Base-by-base conservation (phyloP, 2,329 filamentous ascomycete genomes). In the Sporothrix globosa region DNA sequence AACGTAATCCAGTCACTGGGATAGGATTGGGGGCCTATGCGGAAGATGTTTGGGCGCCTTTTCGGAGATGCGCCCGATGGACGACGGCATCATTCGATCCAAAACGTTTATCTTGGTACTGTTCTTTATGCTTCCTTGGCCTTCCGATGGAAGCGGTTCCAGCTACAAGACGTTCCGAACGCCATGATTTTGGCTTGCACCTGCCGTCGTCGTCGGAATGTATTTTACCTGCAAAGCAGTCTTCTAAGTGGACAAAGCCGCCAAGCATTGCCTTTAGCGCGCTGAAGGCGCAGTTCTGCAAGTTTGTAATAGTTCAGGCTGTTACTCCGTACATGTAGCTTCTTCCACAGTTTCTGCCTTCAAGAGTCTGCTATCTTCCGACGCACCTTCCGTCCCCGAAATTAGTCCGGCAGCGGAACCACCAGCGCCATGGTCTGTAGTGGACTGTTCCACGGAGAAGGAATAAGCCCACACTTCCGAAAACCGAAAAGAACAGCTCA, bases 401-500 rank as follows among this genome's bases (percentile, higher is more conserved):
- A 69, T 63, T 61, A 27, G 56, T 61, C 44, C 67, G 67, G 53
- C 67, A 68, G 53, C 67, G 53, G 53, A 58, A 7, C 34, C 39
- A 46, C 14, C 34, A 34, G 39, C 4, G 11, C 6, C 11, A 44
- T 44, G 41, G 41, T 44, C 41, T 44, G 41, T 44, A 27, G 24
- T 69, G 46, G 46, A 27, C 67, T 21, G 41, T 44, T 48, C 9
- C 4, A 48, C 67, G 67, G 53, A 58, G 53, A 60, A 50, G 34
- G 41, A 50, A 30, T 41, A 41, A 60, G 44, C 54, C 67, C 54
- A 50, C 53, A 27, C 41, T 69, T 41, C 67, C 54, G 54, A 69
- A 69, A 63, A 68, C 67, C 54, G 54, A 69, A 61, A 30, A 60
- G 53, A 60, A 68, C 34, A 68, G 14, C 53, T 34, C 41, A 41